Base-by-base conservation (phyloP, 2,329 filamentous ascomycete species). In the Sporothrix brunneoviolacea region DNA sequence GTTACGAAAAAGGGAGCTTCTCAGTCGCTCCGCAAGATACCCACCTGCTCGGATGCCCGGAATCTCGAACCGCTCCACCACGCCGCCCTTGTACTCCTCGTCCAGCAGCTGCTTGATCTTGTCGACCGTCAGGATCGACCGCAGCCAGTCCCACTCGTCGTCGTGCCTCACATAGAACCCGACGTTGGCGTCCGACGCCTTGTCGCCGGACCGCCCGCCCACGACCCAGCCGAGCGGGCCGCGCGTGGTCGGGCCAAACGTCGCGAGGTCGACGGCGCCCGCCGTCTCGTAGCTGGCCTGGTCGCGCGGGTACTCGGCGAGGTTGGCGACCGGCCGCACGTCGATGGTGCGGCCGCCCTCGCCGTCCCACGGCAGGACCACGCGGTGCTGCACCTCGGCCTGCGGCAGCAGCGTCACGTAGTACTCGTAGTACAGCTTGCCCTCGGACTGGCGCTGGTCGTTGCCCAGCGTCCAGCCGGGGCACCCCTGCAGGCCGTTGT, bases 101-200 rank as follows among this genome's bases (percentile, higher is more conserved):
- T 40, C 58, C 8, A 60, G 52, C 44, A 60, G 50, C 50, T 54
- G 46, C 8, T 51, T 51, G 22, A 59, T 40, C 44, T 52, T 54
- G 15, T 49, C 38, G 6, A 60, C 56, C 0, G 64, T 70, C 61
- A 73, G 59, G 18, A 69, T 38, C 5, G 55, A 59, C 22, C 66
- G 62, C 15, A 71, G 56, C 68, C 68, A 70, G 1, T 66, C 60
- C 50, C 62, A 74, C 54, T 71, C 68, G 43, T 71, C 65, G 4
- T 59, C 54, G 48, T 63, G 51, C 10, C 65, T 58, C 5, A 70
- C 66, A 59, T 68, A 76, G 54, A 71, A 64, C 5, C 68, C 68
- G 33, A 68, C 61, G 52, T 70, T 70, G 19, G 59, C 61, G 57
- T 70, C 63, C 1, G 61, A 58, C 1, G 62, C 64, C 51, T 70